Conservation (phyloP, 1,139 yeast species). For the Kodamaea sp. region DNA sequence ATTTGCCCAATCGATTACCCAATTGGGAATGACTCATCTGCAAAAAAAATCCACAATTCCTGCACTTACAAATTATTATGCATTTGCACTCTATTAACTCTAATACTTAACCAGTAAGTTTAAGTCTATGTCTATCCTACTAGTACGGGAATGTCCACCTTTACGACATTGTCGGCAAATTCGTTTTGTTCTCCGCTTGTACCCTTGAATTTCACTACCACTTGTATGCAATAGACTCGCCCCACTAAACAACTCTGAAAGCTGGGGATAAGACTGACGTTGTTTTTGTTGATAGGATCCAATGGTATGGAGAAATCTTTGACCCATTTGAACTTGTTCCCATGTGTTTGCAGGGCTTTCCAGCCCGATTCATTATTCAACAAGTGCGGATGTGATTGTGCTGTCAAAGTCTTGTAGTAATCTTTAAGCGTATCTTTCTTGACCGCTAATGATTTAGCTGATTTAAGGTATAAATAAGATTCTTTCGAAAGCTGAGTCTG, state of each 20-base stretch:
- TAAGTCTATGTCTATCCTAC: no score
- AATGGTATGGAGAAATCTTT: constrained; percentile 35
- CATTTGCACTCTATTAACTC: neutral
- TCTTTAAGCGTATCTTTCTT: constrained; percentile 45
- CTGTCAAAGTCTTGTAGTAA: constrained; percentile 32
- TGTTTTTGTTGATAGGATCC: constrained; percentile 35
- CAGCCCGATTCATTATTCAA: constrained; percentile 29
- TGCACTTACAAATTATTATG: neutral
- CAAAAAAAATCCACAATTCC: no score
- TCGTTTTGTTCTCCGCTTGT: constrained; percentile 36
- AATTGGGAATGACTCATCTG: constrained; percentile 27
- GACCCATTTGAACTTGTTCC: constrained; percentile 27
- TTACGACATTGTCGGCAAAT: constrained; percentile 36
- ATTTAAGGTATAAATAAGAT: constrained; percentile 39
- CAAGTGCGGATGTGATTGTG: constrained; percentile 22
- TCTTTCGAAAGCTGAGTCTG: constrained; percentile 34
- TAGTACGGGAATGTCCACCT: constrained; percentile 43
- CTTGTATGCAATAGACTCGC: constrained; percentile 43
- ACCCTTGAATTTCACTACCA: constrained; percentile 42
- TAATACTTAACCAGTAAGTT: no score
- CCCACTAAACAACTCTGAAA: constrained; percentile 50
- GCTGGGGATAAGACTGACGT: constrained; percentile 42
- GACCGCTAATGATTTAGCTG: constrained; percentile 40
- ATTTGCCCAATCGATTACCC: constrained; percentile 28
- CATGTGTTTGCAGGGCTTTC: constrained; percentile 25